Evolutionary conservation across 2,329 filamentous ascomycete species (phyloP).

Genomic region (Didymosphaeria variabile): DNA sequence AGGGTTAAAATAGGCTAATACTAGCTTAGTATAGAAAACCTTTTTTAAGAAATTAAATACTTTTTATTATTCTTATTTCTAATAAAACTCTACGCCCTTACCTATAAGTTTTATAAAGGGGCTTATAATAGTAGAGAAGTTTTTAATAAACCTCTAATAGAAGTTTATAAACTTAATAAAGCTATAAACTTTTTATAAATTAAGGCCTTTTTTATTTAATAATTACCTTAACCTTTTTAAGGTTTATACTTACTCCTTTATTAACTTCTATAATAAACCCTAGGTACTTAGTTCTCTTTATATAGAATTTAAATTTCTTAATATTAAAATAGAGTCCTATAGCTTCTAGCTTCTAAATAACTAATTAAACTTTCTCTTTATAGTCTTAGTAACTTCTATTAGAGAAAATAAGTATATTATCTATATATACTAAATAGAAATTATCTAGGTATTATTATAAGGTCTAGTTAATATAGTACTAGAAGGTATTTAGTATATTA

Average conservation of each 20-base stretch:
- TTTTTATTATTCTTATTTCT: slow-evolving; percentile 7
- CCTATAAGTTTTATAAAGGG: slow-evolving; percentile 2
- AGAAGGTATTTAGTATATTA: neutral
- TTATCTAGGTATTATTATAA: too few species aligned
- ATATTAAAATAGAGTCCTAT: neutral
- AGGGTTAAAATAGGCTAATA: slow-evolving; percentile 15
- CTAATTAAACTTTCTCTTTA: too few species aligned
- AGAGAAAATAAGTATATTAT: too few species aligned
- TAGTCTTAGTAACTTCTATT: too few species aligned
- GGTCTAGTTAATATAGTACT: too few species aligned
- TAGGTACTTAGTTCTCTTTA: neutral
- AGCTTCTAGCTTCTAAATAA: too few species aligned
- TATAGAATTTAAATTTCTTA: neutral
- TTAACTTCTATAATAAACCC: neutral
- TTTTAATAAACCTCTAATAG: slow-evolving; percentile 3
- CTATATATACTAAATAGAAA: too few species aligned
- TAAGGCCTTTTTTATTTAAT: neutral
- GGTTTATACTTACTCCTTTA: neutral
- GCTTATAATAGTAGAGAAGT: neutral
- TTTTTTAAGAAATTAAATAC: slow-evolving; percentile 33
- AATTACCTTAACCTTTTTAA: neutral
- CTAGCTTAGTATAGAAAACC: slow-evolving; percentile 9
- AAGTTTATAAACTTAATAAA: slow-evolving; percentile 3
- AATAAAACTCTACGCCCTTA: slow-evolving; percentile 4
- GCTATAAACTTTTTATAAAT: neutral